Percentiles rank a stretch among this genome's conserved stretches.
Conservation (phyloP, 768 basidiomycete species). For the Cantharellus cinnabarinus region DNA sequence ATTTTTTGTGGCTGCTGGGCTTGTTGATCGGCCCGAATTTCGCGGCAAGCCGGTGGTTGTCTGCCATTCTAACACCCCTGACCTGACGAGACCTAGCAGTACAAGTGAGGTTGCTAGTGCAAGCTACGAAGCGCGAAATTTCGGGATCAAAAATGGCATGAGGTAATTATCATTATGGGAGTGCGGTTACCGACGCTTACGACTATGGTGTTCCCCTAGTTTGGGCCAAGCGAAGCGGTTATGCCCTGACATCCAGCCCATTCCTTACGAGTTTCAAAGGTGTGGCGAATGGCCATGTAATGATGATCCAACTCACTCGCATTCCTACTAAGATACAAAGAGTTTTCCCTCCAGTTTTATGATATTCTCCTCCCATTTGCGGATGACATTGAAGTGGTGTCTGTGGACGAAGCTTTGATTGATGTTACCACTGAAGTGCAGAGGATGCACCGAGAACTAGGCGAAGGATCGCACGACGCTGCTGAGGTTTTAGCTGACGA, state of each 20-base stretch:
- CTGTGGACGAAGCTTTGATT: slow-evolving; percentile 87
- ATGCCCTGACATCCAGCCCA: slow-evolving; percentile 50
- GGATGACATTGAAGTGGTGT: slow-evolving; percentile 85
- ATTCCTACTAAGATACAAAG: slow-evolving; percentile 44
- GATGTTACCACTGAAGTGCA: slow-evolving; percentile 44
- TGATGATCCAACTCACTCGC: slow-evolving; percentile 1
- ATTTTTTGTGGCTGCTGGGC: slow-evolving; percentile 89
- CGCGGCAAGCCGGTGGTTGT: slow-evolving; percentile 83
- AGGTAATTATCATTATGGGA: slow-evolving; percentile 29
- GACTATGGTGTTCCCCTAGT: slow-evolving; percentile 20
- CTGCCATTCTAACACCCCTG: slow-evolving; percentile 67
- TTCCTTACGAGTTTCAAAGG: slow-evolving; percentile 90
- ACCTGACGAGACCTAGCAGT: slow-evolving; percentile 25
- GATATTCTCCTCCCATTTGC: slow-evolving; percentile 77
- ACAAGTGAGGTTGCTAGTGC: slow-evolving; percentile 91
- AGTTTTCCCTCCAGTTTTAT: slow-evolving; percentile 73
- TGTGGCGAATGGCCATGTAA: slow-evolving; percentile 14
- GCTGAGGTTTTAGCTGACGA: slow-evolving; percentile 63
- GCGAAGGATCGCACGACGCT: slow-evolving; percentile 23
- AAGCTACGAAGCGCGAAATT: slow-evolving; percentile 79
- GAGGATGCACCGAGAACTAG: slow-evolving; percentile 9
- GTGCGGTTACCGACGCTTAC: not conserved
- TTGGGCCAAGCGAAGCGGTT: slow-evolving; percentile 60
- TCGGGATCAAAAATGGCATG: slow-evolving; percentile 89
- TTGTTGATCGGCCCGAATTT: slow-evolving; percentile 58